Evolutionary conservation across 1,139 yeast species (phyloP), one percentile per base, ranked within the genome.

Genomic region (Candida pseudoviswanathii): DNA sequence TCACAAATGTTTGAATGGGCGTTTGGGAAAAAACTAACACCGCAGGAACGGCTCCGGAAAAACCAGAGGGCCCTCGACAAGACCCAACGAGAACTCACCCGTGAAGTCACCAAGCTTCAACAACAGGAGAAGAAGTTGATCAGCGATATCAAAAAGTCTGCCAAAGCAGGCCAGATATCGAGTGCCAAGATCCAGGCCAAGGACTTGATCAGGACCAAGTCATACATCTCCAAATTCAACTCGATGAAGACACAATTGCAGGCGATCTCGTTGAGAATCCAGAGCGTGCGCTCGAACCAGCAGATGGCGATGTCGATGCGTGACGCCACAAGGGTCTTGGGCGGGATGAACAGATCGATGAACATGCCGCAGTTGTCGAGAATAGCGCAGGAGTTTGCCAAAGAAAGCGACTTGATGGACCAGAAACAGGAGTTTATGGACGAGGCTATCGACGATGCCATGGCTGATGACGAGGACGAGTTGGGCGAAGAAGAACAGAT

Each of bases 381-480:
- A 55, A 94, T 95, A 37, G 92, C 97, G 2, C 94, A 90, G 85
- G 98, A 95, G 62, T 94, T 94, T 68, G 96, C 95, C 60, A 84
- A 83, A 62, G 96, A 94, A 65, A 90, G 89, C 67, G 99, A 94
- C 64, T 74, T 95, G 64, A 94, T 94, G 98, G 98, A 94, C 67
- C 99, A 94, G 70, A 86, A 96, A 61, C 98, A 94, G 66, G 99
- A 95, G 64, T 90, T 94, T 81, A 95, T 94, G 89, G 99, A 94
- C 65, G 99, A 94, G 64, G 96, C 97, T 10, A 86, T 95, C 59
- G 99, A 94, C 64, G 97, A 92, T 65, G 86, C 94, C 27, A 89
- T 92, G 91, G 96, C 87, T 49, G 89, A 85, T 64, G 85, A 88
- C 52, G 91, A 85, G 46, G 87, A 78, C 50, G 85, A 79, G 50